Percentiles rank a stretch among this genome's conserved stretches.
These are phyloP conservation scores for Breynia disticha DNA, from an alignment of 441 rosid genomes.

Conservation along the genomic window DNA sequence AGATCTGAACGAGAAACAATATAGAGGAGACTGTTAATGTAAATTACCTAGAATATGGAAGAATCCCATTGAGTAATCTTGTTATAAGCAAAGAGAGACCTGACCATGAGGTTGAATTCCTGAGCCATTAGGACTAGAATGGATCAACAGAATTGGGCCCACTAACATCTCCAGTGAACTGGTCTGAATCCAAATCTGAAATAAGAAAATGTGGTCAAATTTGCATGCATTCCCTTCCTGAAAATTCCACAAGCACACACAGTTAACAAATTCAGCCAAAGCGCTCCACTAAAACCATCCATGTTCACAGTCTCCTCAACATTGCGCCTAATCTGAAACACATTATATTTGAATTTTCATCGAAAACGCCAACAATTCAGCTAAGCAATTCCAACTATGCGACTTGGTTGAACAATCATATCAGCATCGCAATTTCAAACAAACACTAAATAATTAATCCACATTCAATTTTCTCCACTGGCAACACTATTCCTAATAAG, in stretches of 20 bases:
- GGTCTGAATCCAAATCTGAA: not conserved
- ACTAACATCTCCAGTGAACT: not conserved
- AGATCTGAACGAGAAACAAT: not conserved
- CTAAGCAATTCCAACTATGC: too few relatives aligned
- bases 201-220: too few relatives aligned
- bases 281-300: not conserved
- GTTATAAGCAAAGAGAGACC: constrained; percentile 21
- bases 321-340: too few relatives aligned
- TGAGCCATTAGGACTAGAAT: not conserved
- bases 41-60: constrained; percentile 23
- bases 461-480: too few relatives aligned
- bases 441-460: too few relatives aligned
- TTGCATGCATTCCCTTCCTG: constrained; percentile 48
- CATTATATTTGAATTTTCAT: too few relatives aligned
- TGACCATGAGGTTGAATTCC: constrained; percentile 6
- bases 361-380: too few relatives aligned
- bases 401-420: too few relatives aligned
- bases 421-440: not conserved
- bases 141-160: too few relatives aligned
- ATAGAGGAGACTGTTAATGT: constrained; percentile 6
- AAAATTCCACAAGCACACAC: constrained; percentile 14
- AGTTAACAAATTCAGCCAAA: constrained; percentile 10
- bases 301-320: too few relatives aligned
- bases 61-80: constrained; percentile 14
- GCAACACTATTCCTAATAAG: too few relatives aligned